These are phyloP conservation scores for Phaffia australis DNA, from an alignment of 768 basidiomycete species.

Conservation along the genomic window DNA sequence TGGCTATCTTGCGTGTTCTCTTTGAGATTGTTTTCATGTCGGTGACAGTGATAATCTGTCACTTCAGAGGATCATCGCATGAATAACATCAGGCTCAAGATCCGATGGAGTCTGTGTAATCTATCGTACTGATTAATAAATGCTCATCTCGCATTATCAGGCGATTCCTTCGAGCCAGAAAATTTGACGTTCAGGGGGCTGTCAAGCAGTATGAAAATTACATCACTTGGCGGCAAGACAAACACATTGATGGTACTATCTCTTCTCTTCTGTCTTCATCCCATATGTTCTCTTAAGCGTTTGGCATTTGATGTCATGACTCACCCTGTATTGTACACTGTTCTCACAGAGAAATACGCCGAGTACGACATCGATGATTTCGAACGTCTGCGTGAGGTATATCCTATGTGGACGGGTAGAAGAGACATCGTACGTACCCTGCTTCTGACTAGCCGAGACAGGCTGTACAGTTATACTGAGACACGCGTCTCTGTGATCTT, in stretches of 20 bases:
- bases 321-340: too few species aligned
- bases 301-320: too few species aligned
- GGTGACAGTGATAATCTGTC: too few species aligned
- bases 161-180: constrained; percentile 25
- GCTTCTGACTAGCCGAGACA: too few species aligned
- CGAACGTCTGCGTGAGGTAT: constrained; percentile 13
- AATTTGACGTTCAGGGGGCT: constrained; percentile 23
- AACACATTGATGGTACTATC: constrained; percentile 9
- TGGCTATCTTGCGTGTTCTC: background rate
- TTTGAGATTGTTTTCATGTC: background rate
- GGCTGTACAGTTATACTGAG: background rate
- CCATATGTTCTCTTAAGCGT: too few species aligned
- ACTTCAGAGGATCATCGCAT: background rate
- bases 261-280: too few species aligned
- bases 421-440: constrained; percentile 9
- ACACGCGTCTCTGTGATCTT: background rate
- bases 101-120: background rate
- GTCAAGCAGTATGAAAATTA: constrained; percentile 23
- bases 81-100: background rate
- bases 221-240: constrained; percentile 16
- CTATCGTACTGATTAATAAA: background rate
- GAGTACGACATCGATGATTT: constrained; percentile 20
- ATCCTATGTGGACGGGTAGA: constrained; percentile 24
- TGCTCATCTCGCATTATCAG: background rate
- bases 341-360: constrained; percentile 6